Evolutionary conservation across 1,284 basidiomycete species (phyloP).

Genomic region (Boletus smithii): DNA sequence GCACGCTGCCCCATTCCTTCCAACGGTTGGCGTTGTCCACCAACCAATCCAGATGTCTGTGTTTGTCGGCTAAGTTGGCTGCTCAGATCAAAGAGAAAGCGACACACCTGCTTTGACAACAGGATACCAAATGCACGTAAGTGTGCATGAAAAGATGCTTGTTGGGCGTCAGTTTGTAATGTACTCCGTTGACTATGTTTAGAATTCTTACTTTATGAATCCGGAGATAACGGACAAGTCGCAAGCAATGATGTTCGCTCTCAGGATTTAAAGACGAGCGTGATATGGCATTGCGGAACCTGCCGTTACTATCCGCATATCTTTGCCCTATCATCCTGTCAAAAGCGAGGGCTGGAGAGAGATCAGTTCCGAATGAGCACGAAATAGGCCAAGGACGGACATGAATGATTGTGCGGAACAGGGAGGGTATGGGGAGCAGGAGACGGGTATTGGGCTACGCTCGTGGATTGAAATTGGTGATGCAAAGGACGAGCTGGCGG

Average conservation of each 20-base stretch:
- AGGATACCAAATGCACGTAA: conserved; percentile 23
- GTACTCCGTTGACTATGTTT: not conserved
- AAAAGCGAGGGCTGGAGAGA: conserved; percentile 8
- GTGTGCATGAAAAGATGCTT: conserved; percentile 28
- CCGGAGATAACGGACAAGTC: conserved; percentile 14
- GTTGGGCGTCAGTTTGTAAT: conserved; percentile 7
- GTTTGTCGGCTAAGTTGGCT: not conserved
- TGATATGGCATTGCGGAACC: conserved; percentile 9
- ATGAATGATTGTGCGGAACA: not conserved
- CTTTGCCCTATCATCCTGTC: conserved; percentile 6
- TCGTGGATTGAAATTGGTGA: not conserved
- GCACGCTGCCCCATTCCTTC: conserved; percentile 16
- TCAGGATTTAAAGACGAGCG: not conserved
- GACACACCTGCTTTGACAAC: conserved; percentile 10
- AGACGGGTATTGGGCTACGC: not conserved
- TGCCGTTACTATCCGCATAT: not conserved
- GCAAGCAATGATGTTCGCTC: conserved; percentile 4
- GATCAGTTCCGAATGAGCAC: conserved; percentile 4
- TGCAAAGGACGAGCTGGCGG: not conserved
- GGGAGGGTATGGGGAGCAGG: not conserved
- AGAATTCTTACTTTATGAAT: conserved; percentile 23
- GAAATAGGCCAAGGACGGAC: conserved; percentile 12
- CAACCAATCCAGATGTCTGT: conserved; percentile 14
- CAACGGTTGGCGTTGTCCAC: conserved; percentile 9
- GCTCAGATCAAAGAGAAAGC: not conserved